phyloP scores from a whole-genome alignment of 441 rosid genomes.

The Adansonia rubrostipa region DNA sequence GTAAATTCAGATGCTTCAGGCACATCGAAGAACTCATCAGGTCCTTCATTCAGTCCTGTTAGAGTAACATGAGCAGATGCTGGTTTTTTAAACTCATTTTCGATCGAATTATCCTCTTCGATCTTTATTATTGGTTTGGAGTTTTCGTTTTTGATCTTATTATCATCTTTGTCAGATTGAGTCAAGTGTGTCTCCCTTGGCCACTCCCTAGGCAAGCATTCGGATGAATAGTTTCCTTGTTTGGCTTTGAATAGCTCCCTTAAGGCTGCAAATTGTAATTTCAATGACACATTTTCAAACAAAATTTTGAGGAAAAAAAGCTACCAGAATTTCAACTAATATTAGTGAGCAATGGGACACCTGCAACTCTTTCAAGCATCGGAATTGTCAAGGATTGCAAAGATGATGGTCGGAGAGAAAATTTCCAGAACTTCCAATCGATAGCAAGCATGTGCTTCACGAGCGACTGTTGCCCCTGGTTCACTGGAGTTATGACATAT shows the following conservation, averaged over 20 bases:
- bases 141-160: conserved; percentile 31
- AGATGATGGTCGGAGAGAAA: conserved; percentile 61
- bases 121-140: conserved; percentile 31
- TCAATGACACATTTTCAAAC: neutral
- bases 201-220: conserved; percentile 44
- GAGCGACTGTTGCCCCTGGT: conserved; percentile 68
- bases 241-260: conserved; percentile 77
- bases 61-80: conserved; percentile 50
- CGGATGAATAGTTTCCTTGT: conserved; percentile 52
- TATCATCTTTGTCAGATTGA: conserved; percentile 37
- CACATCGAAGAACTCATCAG: conserved; percentile 95
- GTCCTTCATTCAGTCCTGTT: conserved; percentile 55
- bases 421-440: conserved; percentile 91
- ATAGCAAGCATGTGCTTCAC: conserved; percentile 95
- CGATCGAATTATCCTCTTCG: conserved; percentile 28
- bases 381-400: conserved; percentile 72
- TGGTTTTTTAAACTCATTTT: conserved; percentile 54
- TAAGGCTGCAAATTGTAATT: conserved; percentile 51
- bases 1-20: conserved; percentile 57
- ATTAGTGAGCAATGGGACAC: conserved; percentile 31
- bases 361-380: conserved; percentile 86
- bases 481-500: conserved; percentile 74
- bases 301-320: neutral
- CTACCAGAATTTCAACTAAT: neutral
- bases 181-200: conserved; percentile 36